Percentiles rank a stretch among this genome's conserved stretches.
Conservation (phyloP, 176 grass and related monocot species). For the Phragmites australis region DNA sequence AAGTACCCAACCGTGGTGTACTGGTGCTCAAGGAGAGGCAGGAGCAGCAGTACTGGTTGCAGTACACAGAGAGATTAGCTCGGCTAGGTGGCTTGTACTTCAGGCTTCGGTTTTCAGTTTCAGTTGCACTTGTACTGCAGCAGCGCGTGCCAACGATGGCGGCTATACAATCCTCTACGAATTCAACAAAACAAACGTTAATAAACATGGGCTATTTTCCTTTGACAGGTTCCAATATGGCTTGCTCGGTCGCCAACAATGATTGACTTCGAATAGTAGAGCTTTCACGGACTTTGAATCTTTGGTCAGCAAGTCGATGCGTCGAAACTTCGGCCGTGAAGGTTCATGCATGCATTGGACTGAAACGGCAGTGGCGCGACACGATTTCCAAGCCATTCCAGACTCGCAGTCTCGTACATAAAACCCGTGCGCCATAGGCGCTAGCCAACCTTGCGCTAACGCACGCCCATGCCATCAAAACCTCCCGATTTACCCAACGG, state of each 20-base stretch:
- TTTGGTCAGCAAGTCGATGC: background rate
- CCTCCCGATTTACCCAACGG: background rate
- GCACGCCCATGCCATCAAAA: background rate
- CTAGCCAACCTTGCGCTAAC: background rate
- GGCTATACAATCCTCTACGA: too few relatives aligned
- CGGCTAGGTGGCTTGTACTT: constrained; percentile 28
- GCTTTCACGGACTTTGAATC: background rate
- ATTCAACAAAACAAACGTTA: too few relatives aligned
- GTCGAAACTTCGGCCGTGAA: background rate
- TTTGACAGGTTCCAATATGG: too few relatives aligned
- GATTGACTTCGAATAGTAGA: too few relatives aligned
- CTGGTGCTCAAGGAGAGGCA: background rate
- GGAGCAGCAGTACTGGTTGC: constrained; percentile 40
- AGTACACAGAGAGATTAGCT: constrained; percentile 37
- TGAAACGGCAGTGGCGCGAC: too few relatives aligned
- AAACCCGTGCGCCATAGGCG: background rate
- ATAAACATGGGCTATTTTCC: too few relatives aligned
- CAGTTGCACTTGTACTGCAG: constrained; percentile 48
- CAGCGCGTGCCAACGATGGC: background rate
- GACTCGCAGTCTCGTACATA: too few relatives aligned
- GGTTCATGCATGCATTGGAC: background rate
- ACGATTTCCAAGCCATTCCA: too few relatives aligned
- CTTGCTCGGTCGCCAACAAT: too few relatives aligned
- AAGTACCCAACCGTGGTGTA: background rate
- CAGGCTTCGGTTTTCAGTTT: background rate